phyloP scores from a whole-genome alignment of 2,329 filamentous ascomycete genomes.

The Fusarium hostae region DNA sequence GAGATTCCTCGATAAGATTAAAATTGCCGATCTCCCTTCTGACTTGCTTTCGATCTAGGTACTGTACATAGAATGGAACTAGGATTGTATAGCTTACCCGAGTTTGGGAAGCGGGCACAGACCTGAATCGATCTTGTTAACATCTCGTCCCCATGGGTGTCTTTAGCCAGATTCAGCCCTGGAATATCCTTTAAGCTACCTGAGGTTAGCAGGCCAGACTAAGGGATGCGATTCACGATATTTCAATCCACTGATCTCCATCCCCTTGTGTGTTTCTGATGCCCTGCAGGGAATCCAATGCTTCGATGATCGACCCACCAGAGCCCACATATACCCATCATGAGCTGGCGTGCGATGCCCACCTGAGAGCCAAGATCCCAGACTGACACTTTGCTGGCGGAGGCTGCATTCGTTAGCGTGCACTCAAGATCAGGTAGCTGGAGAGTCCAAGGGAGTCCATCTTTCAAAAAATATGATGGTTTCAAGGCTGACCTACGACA shows the following conservation, averaged over 20 bases:
- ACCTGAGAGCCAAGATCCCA: conserved; percentile 7
- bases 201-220: not conserved
- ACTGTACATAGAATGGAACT: not conserved
- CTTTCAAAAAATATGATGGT: not conserved
- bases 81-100: not conserved
- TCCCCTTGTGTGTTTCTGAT: not conserved
- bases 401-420: not conserved
- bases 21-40: conserved; percentile 5
- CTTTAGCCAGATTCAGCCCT: not conserved
- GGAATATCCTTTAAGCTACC: not conserved
- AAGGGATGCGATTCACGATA: not conserved
- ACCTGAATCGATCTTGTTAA: not conserved
- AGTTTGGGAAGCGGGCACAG: conserved; percentile 3
- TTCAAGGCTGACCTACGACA: not conserved
- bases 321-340: conserved; percentile 21
- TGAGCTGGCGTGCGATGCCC: not conserved
- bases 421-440: not conserved
- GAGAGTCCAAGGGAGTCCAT: not conserved
- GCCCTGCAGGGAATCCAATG: not conserved
- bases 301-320: conserved; percentile 19
- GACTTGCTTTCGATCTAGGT: not conserved
- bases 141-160: not conserved
- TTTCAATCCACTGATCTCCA: conserved; percentile 2
- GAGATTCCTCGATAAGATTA: not conserved
- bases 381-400: not conserved